Conservation (phyloP, 352 stramenopile species). For the Globisporangium perplexum region DNA sequence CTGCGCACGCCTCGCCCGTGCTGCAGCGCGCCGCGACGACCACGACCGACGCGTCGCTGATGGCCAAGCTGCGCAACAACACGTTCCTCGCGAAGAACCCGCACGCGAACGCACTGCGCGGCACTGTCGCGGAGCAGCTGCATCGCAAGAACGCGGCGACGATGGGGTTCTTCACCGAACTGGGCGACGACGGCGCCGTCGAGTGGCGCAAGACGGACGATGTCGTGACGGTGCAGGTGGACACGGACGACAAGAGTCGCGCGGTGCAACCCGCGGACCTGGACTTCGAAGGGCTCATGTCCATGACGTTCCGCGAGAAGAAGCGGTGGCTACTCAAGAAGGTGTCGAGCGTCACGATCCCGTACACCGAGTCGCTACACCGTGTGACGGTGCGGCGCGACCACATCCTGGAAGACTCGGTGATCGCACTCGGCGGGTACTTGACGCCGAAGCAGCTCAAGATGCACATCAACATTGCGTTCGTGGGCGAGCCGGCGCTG, state of each 20-base stretch:
- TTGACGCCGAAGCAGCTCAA: slow-evolving; percentile 24
- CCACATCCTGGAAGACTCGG: slow-evolving; percentile 61
- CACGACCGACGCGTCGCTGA: slow-evolving; percentile 30
- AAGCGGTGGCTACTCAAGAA: slow-evolving; percentile 77
- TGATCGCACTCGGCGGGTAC: slow-evolving; percentile 38
- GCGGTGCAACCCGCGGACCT: slow-evolving; percentile 18
- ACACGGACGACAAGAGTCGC: slow-evolving; percentile 21
- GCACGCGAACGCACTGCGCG: slow-evolving; percentile 29
- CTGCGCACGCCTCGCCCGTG: slow-evolving; percentile 21
- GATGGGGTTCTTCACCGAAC: slow-evolving; percentile 63
- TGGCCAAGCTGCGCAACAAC: slow-evolving; percentile 50
- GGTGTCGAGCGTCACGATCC: slow-evolving; percentile 41
- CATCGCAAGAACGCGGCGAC: slow-evolving; percentile 71
- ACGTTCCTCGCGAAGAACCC: slow-evolving; percentile 56
- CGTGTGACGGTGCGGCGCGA: slow-evolving; percentile 49
- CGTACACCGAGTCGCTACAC: slow-evolving; percentile 57
- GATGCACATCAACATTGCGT: slow-evolving; percentile 74
- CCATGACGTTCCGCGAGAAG: slow-evolving; percentile 66
- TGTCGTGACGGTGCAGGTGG: slow-evolving; percentile 33
- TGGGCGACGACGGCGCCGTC: slow-evolving; percentile 37
- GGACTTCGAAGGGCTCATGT: slow-evolving; percentile 65
- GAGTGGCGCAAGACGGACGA: slow-evolving; percentile 47
- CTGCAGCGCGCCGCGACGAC: slow-evolving; percentile 14
- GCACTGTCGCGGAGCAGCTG: slow-evolving; percentile 53
- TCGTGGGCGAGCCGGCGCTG: slow-evolving; percentile 61